A percentile compares a stretch with the other conserved stretches of the same genome.
Evolutionary conservation across 2,329 filamentous ascomycete species (phyloP).

Genomic region (Xylaria sp.): DNA sequence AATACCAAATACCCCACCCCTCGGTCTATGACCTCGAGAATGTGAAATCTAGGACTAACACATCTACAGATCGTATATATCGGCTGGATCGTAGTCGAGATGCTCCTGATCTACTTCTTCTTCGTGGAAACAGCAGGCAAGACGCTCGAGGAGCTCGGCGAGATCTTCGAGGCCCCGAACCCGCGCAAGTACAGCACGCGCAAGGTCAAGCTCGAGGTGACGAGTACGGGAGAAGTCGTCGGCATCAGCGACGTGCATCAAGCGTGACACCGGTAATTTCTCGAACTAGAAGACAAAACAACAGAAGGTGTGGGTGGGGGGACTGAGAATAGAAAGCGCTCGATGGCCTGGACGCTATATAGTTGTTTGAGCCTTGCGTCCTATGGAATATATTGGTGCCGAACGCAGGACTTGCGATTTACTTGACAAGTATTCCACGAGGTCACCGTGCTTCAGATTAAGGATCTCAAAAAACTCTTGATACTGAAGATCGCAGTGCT

Average conservation of each 20-base stretch:
- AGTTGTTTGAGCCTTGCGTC: neutral
- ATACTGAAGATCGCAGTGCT: too few relatives aligned
- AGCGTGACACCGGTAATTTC: slow-evolving; percentile 6
- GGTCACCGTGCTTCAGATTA: neutral
- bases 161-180: slow-evolving; percentile 48
- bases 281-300: neutral
- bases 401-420: neutral
- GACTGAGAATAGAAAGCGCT: neutral
- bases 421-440: neutral
- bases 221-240: slow-evolving; percentile 45
- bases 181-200: slow-evolving; percentile 54
- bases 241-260: slow-evolving; percentile 36
- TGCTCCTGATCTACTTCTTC: slow-evolving; percentile 49
- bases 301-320: neutral
- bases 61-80: slow-evolving; percentile 45
- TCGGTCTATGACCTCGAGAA: neutral
- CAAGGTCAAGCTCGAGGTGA: slow-evolving; percentile 64
- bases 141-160: slow-evolving; percentile 47
- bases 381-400: neutral
- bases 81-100: slow-evolving; percentile 46
- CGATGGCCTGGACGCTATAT: neutral
- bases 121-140: slow-evolving; percentile 49
- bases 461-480: neutral
- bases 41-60: slow-evolving; percentile 2
- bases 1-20: too few relatives aligned